Conservation (phyloP, 1,139 yeast genomes). For the Kodamaea sp. region DNA sequence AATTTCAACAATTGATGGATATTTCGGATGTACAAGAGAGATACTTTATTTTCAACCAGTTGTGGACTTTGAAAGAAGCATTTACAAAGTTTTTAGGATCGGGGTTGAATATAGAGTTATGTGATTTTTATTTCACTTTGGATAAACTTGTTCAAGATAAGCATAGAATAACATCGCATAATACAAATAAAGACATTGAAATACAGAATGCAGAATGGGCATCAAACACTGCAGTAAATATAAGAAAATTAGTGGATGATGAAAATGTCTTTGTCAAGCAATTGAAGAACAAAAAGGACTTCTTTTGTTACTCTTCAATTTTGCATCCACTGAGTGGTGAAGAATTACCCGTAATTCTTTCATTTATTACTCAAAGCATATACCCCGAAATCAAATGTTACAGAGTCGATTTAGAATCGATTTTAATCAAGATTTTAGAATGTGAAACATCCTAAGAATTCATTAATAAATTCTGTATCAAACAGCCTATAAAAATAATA, state of each 20-base stretch:
- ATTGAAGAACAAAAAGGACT: conserved; percentile 11
- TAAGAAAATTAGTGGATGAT: conserved; percentile 1
- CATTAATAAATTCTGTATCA: conserved; percentile 3
- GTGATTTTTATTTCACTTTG: conserved; percentile 14
- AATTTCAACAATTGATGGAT: conserved; percentile 27
- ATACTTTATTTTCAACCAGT: conserved; percentile 44
- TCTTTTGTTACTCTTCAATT: conserved; percentile 21
- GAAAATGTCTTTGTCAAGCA: conserved; percentile 4
- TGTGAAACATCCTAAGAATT: neutral
- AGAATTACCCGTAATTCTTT: conserved; percentile 25
- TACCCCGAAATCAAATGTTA: conserved; percentile 1
- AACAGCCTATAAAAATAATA: conserved; percentile 1
- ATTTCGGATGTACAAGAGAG: conserved; percentile 14
- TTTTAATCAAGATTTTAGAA: conserved; percentile 2
- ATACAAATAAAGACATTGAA: neutral
- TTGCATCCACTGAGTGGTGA: conserved; percentile 10
- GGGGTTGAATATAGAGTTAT: conserved; percentile 56
- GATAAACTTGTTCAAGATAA: neutral
- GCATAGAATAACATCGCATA: neutral
- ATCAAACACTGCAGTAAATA: conserved; percentile 1
- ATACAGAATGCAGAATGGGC: conserved; percentile 1
- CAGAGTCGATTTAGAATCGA: conserved; percentile 5
- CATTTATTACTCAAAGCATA: conserved; percentile 20
- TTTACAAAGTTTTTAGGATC: conserved; percentile 59
- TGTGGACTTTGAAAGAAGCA: conserved; percentile 75